Conservation (phyloP, 148 eudicot genomes). For the Limonium bicolor region DNA sequence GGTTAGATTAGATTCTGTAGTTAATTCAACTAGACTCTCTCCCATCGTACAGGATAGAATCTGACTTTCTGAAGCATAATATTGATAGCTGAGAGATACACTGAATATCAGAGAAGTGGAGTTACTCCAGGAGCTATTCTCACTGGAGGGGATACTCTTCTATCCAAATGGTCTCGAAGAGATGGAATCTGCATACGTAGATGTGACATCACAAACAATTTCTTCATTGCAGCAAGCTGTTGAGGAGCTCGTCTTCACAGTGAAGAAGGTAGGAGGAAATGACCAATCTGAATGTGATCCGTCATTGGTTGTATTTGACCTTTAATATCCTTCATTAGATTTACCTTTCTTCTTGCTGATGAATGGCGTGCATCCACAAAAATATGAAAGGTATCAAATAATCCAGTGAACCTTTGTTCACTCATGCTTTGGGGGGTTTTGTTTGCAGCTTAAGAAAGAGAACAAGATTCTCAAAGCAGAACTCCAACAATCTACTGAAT, state of each 20-base stretch:
- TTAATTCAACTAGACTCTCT: neutral
- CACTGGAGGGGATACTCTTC: conserved; percentile 50
- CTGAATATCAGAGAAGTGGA: conserved; percentile 46
- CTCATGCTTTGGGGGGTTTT: neutral
- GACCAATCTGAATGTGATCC: neutral
- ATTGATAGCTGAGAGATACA: conserved; percentile 53
- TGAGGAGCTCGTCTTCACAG: conserved; percentile 39
- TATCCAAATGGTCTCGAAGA: conserved; percentile 36
- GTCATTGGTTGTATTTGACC: neutral
- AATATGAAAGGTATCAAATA: too few species aligned
- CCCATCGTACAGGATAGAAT: too few species aligned
- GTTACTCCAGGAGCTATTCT: conserved; percentile 54
- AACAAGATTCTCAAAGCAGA: conserved; percentile 27
- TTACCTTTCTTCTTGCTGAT: too few species aligned
- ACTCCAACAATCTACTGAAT: too few species aligned
- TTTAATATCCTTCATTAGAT: neutral
- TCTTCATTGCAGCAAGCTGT: conserved; percentile 44
- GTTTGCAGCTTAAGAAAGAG: conserved; percentile 31
- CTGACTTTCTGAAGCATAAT: conserved; percentile 5
- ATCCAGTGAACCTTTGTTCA: neutral
- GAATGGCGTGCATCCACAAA: too few species aligned
- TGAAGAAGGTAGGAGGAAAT: conserved; percentile 26
- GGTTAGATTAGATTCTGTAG: conserved; percentile 17
- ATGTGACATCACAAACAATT: conserved; percentile 34
- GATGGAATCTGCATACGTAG: conserved; percentile 38